Percentiles rank a stretch among this genome's conserved stretches.
Conservation (phyloP, 768 basidiomycete species). For the Termitomyces sp. region DNA sequence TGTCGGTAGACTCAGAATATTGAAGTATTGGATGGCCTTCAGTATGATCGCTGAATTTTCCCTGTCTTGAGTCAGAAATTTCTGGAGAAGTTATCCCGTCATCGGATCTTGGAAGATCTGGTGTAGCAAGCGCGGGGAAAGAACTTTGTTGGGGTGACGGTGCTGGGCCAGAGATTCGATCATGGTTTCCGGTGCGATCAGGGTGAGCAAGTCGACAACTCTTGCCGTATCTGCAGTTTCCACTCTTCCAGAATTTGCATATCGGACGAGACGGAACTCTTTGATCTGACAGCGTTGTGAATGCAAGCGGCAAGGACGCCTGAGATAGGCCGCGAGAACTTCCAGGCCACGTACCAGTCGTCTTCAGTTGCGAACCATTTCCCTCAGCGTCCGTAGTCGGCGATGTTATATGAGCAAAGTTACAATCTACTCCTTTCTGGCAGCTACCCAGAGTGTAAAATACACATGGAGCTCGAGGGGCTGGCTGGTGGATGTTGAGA, state of each 20-base stretch:
- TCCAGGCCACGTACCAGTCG: background rate
- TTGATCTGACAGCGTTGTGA: background rate
- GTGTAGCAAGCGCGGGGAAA: background rate
- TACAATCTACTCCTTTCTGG: constrained; percentile 11
- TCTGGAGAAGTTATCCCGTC: background rate
- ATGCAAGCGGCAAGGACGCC: background rate
- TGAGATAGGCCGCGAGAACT: background rate
- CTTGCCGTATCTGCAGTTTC: constrained; percentile 7
- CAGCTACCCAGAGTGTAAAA: constrained; percentile 14
- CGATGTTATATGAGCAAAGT: constrained; percentile 8
- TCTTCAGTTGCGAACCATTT: background rate
- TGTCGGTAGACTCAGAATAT: background rate
- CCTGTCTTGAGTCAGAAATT: background rate
- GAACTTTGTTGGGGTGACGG: background rate
- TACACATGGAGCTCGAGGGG: constrained; percentile 7
- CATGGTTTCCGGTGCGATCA: background rate
- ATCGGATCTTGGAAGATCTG: background rate
- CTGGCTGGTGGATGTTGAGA: constrained; percentile 6
- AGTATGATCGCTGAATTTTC: background rate
- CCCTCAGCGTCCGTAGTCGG: background rate
- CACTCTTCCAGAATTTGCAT: constrained; percentile 9
- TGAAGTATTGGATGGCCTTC: background rate
- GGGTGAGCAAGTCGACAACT: constrained; percentile 9
- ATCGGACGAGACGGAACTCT: background rate
- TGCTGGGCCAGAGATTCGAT: background rate